Conservation (phyloP, 2,329 filamentous ascomycete genomes). For the Sordariomycetes sp. region DNA sequence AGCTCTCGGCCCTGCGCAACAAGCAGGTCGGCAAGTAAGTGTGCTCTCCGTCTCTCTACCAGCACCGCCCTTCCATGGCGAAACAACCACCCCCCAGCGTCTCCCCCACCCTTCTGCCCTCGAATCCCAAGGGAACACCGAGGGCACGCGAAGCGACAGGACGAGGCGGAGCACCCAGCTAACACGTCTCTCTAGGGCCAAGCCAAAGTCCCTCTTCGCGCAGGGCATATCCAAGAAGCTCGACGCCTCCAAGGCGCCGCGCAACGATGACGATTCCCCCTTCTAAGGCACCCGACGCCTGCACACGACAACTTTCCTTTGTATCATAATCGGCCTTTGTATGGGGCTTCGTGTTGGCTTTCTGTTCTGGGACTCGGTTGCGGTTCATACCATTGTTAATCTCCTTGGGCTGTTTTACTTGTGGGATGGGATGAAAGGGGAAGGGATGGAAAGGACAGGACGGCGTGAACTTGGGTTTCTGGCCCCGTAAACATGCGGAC, state of each 20-base stretch:
- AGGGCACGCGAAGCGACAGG: neutral
- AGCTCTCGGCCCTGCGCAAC: conserved; percentile 67
- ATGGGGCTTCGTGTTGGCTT: neutral
- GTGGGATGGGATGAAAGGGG: neutral
- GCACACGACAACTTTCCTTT: neutral
- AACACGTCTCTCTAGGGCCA: conserved; percentile 29
- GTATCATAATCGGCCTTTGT: neutral
- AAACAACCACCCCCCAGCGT: too few species aligned
- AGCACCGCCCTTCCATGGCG: too few species aligned
- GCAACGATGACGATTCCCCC: conserved; percentile 14
- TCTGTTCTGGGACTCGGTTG: conserved; percentile 4
- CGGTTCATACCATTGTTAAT: neutral
- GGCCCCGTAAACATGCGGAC: neutral
- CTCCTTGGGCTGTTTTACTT: neutral
- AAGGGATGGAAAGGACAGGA: too few species aligned
- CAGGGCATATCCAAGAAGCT: conserved; percentile 52
- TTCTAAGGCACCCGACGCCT: neutral
- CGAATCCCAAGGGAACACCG: too few species aligned
- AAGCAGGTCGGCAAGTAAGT: conserved; percentile 69
- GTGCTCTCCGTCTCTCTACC: too few species aligned
- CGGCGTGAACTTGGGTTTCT: too few species aligned
- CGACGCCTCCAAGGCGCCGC: conserved; percentile 18
- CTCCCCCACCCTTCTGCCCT: too few species aligned
- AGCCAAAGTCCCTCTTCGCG: conserved; percentile 56
- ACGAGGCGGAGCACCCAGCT: neutral